A percentile compares a stretch with the other conserved stretches of the same genome.
These are phyloP conservation scores for Petunia secreta DNA, from an alignment of 257 asterid genomes.

Conservation along the genomic window DNA sequence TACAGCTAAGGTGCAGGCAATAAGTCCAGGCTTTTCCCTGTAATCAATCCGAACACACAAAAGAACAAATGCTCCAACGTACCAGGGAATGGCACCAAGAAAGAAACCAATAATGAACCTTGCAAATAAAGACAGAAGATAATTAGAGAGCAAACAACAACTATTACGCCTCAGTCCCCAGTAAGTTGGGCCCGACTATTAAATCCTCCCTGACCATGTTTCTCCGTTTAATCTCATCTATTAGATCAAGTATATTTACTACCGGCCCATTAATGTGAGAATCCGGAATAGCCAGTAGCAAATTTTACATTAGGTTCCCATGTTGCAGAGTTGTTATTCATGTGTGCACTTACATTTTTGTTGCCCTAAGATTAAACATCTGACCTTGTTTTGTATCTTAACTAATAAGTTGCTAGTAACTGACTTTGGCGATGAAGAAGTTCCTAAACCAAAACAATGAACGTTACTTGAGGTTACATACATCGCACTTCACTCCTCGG, in stretches of 20 bases:
- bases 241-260: no score
- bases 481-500: not conserved
- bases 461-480: not conserved
- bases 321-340: not conserved
- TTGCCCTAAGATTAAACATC: not conserved
- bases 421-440: not conserved
- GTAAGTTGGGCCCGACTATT: no score
- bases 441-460: not conserved
- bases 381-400: not conserved
- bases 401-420: not conserved
- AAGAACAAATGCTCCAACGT: conserved; percentile 77
- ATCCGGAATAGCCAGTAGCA: not conserved
- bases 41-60: conserved; percentile 77
- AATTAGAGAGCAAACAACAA: not conserved
- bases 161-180: no score
- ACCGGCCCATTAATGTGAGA: no score
- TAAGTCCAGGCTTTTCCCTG: conserved; percentile 92
- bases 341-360: not conserved
- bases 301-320: not conserved
- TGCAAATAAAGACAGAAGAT: conserved; percentile 30
- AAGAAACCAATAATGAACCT: conserved; percentile 86
- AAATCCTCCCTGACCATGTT: no score
- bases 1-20: conserved; percentile 86
- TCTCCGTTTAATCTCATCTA: no score
- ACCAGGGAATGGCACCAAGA: conserved; percentile 92